These are phyloP conservation scores for Knoxia roxburghii DNA, from an alignment of 257 asterid species.

Conservation along the genomic window DNA sequence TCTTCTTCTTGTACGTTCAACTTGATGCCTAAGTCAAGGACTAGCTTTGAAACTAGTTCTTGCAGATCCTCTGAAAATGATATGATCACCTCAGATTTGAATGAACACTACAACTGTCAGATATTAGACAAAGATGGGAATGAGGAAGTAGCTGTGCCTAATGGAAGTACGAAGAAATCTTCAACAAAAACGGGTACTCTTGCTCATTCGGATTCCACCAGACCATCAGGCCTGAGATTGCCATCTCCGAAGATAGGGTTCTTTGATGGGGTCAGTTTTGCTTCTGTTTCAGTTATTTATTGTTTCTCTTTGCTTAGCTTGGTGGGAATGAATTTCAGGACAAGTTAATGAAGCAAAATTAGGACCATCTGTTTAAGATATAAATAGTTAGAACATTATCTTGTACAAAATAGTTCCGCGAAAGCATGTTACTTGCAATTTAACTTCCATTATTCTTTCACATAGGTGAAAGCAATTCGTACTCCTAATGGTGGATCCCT, in stretches of 20 bases:
- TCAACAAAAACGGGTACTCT: constrained; percentile 28
- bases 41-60: constrained; percentile 56
- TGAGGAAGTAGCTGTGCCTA: constrained; percentile 27
- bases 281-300: constrained; percentile 4
- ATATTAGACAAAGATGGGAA: constrained; percentile 28
- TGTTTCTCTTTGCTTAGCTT: not conserved
- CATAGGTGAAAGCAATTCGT: constrained; percentile 59
- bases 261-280: constrained; percentile 88
- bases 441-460: constrained; percentile 1
- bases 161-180: constrained; percentile 35
- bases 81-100: constrained; percentile 23
- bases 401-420: not conserved
- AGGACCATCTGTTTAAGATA: not conserved
- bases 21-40: constrained; percentile 49
- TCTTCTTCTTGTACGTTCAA: constrained; percentile 58
- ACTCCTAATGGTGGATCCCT: constrained; percentile 60
- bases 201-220: constrained; percentile 43
- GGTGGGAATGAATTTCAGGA: not conserved
- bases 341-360: not conserved
- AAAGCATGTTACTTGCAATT: not conserved
- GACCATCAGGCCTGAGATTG: constrained; percentile 84
- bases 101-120: constrained; percentile 29
- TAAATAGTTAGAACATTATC: not conserved
- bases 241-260: constrained; percentile 92
- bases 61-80: constrained; percentile 46